phyloP scores from a whole-genome alignment of 768 basidiomycete genomes.

The Boletus pseudopeckii region DNA sequence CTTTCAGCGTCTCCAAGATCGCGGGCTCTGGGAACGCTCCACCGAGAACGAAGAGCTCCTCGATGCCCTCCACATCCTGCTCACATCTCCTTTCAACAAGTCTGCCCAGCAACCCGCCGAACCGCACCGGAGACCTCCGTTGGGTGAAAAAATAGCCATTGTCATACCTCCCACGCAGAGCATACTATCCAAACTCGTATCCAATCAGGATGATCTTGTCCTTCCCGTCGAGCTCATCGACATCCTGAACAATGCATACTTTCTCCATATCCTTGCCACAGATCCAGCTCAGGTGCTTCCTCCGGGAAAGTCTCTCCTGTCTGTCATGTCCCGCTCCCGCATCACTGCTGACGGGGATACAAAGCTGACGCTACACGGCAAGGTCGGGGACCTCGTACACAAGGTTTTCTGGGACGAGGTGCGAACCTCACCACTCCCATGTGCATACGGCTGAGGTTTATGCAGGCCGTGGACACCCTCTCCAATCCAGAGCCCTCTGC shows the following conservation, averaged over 20 bases:
- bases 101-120: background rate
- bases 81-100: slow-evolving; percentile 8
- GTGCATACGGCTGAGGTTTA: slow-evolving; percentile 18
- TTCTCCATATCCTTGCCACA: slow-evolving; percentile 64
- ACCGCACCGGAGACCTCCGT: background rate
- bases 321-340: slow-evolving; percentile 46
- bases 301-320: slow-evolving; percentile 67
- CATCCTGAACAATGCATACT: slow-evolving; percentile 56
- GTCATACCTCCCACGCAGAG: slow-evolving; percentile 11
- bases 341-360: slow-evolving; percentile 14
- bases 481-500: slow-evolving; percentile 55
- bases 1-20: slow-evolving; percentile 23
- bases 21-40: slow-evolving; percentile 25
- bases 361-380: slow-evolving; percentile 41
- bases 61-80: slow-evolving; percentile 18
- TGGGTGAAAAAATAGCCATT: slow-evolving; percentile 13
- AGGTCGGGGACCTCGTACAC: slow-evolving; percentile 49
- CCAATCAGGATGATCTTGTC: slow-evolving; percentile 20
- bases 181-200: slow-evolving; percentile 17
- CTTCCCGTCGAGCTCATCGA: slow-evolving; percentile 58
- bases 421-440: slow-evolving; percentile 20
- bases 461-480: slow-evolving; percentile 53
- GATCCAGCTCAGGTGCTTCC: slow-evolving; percentile 61
- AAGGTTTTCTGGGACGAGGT: slow-evolving; percentile 77
- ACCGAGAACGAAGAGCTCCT: slow-evolving; percentile 28